Evolutionary conservation across 2,329 filamentous ascomycete species (phyloP).

Genomic region (Myriosclerotinia curreyana): DNA sequence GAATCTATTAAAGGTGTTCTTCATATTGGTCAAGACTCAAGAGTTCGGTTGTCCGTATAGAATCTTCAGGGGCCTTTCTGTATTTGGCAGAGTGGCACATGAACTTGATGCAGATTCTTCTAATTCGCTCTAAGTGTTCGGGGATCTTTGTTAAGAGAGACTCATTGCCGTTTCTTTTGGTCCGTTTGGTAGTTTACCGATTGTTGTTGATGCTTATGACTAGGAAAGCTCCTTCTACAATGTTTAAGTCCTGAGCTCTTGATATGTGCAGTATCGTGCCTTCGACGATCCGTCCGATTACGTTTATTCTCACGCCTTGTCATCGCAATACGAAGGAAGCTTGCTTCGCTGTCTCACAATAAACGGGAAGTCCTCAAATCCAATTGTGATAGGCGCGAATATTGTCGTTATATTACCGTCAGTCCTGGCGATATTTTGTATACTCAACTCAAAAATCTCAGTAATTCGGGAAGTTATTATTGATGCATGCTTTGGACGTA

Average conservation of each 20-base stretch:
- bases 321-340: too few species aligned
- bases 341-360: too few species aligned
- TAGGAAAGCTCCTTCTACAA: neutral
- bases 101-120: neutral
- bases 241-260: neutral
- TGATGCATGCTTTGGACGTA: too few species aligned
- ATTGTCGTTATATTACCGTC: too few species aligned
- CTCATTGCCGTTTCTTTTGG: neutral
- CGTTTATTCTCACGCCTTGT: too few species aligned
- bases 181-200: neutral
- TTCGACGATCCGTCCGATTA: neutral
- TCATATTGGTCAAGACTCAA: neutral
- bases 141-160: neutral
- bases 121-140: neutral
- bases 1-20: neutral
- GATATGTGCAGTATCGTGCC: neutral
- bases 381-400: too few species aligned
- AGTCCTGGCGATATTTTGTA: too few species aligned
- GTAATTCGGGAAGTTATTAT: too few species aligned
- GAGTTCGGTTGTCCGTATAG: neutral
- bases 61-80: neutral
- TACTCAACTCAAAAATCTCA: too few species aligned
- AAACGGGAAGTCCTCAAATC: too few species aligned
- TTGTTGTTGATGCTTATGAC: neutral
- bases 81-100: neutral